Conservation (phyloP, 2,329 filamentous ascomycete species). For the Phaeophleospora eucalypticola region DNA sequence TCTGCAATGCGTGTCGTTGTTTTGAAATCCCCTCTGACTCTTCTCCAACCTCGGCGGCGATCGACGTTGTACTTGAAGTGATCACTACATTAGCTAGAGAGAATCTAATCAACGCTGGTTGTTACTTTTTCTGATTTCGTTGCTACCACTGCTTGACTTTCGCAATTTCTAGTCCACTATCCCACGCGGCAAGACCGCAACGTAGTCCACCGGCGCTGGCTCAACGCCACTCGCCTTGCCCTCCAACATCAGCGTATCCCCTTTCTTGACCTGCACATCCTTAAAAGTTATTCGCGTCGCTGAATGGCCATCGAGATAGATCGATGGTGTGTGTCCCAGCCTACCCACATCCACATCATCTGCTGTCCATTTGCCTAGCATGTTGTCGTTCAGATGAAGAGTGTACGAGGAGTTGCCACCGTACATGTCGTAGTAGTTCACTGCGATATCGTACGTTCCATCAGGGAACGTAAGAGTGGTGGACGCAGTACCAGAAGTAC, state of each 20-base stretch:
- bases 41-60: too few species aligned
- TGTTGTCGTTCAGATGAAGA: conserved; percentile 50
- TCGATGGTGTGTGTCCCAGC: conserved; percentile 56
- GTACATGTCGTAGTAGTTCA: conserved; percentile 64
- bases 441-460: conserved; percentile 59
- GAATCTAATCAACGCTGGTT: too few species aligned
- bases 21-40: too few species aligned
- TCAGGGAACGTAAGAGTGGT: conserved; percentile 46
- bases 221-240: conserved; percentile 58
- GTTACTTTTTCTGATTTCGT: neutral
- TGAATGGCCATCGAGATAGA: conserved; percentile 61
- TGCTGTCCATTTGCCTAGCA: conserved; percentile 52
- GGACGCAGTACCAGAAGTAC: conserved; percentile 48
- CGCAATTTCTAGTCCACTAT: conserved; percentile 29
- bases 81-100: neutral
- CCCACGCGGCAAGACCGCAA: conserved; percentile 57
- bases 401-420: conserved; percentile 56
- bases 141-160: neutral
- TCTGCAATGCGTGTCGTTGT: too few species aligned
- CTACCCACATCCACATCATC: conserved; percentile 47
- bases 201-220: conserved; percentile 63
- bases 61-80: too few species aligned
- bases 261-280: conserved; percentile 47
- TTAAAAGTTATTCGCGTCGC: conserved; percentile 60
- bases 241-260: conserved; percentile 53